A percentile compares a stretch with the other conserved stretches of the same genome.
These are phyloP conservation scores for Plasmodium billcollinsi DNA, from an alignment of 169 alveolate species.

Conservation along the genomic window DNA sequence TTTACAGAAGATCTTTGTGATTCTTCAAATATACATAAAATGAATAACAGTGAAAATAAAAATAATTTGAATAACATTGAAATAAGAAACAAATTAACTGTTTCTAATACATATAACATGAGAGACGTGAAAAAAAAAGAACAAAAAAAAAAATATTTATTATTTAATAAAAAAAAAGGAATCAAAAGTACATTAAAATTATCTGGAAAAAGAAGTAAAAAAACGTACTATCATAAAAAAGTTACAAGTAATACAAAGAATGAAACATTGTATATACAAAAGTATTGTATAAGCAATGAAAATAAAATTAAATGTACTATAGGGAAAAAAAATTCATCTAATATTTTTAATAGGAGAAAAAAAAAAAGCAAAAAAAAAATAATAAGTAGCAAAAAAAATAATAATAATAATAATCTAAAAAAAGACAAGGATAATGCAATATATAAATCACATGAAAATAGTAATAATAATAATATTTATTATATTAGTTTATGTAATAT, in stretches of 20 bases:
- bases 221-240: conserved; percentile 12
- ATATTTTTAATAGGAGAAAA: conserved; percentile 11
- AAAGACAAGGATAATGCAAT: too few species aligned
- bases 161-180: background rate
- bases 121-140: background rate
- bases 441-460: background rate
- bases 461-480: conserved; percentile 21
- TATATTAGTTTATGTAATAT: conserved; percentile 22
- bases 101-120: too few species aligned
- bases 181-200: background rate
- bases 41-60: too few species aligned
- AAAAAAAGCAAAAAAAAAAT: background rate
- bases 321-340: conserved; percentile 14
- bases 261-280: conserved; percentile 49
- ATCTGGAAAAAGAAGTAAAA: background rate
- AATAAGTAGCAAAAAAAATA: too few species aligned
- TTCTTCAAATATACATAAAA: too few species aligned
- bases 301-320: background rate
- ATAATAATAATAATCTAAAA: too few species aligned
- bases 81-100: too few species aligned
- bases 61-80: too few species aligned
- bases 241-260: conserved; percentile 39
- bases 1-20: too few species aligned
- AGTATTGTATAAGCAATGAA: conserved; percentile 55
- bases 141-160: conserved; percentile 8